These are phyloP conservation scores for Haberlea rhodopensis DNA, from an alignment of 257 asterid species.

Conservation along the genomic window DNA sequence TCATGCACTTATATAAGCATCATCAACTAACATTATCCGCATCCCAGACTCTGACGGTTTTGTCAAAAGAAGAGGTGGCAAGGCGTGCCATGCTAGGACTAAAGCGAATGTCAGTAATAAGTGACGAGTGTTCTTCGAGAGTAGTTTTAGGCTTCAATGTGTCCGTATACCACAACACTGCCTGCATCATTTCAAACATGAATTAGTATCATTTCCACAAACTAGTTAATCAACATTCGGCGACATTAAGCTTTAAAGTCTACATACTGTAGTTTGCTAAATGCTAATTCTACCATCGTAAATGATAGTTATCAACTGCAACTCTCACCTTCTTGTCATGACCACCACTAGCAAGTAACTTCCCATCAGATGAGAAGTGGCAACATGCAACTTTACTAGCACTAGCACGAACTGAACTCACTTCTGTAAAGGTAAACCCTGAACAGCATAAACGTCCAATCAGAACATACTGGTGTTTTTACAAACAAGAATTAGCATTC, in stretches of 20 bases:
- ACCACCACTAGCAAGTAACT: slow-evolving; percentile 57
- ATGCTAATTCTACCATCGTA: neutral
- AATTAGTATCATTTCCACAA: slow-evolving; percentile 16
- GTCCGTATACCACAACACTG: slow-evolving; percentile 78
- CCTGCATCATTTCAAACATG: slow-evolving; percentile 49
- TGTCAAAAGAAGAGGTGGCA: slow-evolving; percentile 96
- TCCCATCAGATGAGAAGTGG: slow-evolving; percentile 61
- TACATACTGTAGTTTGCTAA: neutral
- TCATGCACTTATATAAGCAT: too few relatives aligned
- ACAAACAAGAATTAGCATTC: neutral
- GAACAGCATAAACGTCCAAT: slow-evolving; percentile 4
- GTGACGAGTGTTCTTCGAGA: slow-evolving; percentile 83
- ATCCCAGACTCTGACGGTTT: slow-evolving; percentile 96
- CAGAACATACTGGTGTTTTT: slow-evolving; percentile 20
- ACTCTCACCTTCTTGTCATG: slow-evolving; percentile 53
- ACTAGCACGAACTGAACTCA: slow-evolving; percentile 46
- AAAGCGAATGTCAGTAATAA: slow-evolving; percentile 88
- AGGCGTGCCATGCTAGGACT: slow-evolving; percentile 98
- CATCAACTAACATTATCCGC: slow-evolving; percentile 70
- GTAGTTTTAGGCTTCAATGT: slow-evolving; percentile 69
- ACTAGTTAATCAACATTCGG: neutral
- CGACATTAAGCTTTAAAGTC: neutral
- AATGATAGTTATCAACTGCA: neutral
- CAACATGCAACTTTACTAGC: slow-evolving; percentile 49
- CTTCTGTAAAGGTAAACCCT: slow-evolving; percentile 51